A percentile compares a stretch with the other conserved stretches of the same genome.
phyloP scores from a whole-genome alignment of 257 asterid genomes.

The Nicotiana tabacum region DNA sequence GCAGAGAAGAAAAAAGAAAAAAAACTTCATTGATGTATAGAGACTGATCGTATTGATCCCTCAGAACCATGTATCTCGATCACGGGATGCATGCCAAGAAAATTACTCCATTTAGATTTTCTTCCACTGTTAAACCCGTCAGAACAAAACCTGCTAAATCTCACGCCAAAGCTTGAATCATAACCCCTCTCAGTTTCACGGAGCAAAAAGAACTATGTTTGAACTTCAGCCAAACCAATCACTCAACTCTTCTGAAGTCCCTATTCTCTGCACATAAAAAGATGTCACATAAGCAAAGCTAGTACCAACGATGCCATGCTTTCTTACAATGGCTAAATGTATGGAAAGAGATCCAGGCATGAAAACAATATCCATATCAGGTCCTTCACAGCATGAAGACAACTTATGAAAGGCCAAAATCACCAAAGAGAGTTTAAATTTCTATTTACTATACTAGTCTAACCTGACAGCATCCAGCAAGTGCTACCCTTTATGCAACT shows the following conservation, averaged over 20 bases:
- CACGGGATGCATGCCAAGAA: neutral
- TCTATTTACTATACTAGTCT: neutral
- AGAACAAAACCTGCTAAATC: neutral
- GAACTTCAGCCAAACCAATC: neutral
- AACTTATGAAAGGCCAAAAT: neutral
- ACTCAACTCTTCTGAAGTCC: neutral
- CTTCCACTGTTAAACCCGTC: neutral
- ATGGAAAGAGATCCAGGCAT: neutral
- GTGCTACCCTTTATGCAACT: neutral
- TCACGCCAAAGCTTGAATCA: neutral
- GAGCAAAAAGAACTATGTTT: neutral
- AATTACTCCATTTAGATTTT: conserved; percentile 3
- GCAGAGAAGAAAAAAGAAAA: neutral
- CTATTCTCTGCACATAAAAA: neutral
- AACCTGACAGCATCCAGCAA: neutral
- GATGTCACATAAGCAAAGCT: neutral
- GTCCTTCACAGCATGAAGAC: neutral
- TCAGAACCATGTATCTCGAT: neutral
- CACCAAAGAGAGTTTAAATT: neutral
- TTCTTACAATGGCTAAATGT: neutral
- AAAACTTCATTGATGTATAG: neutral
- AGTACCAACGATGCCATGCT: neutral
- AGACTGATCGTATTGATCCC: neutral
- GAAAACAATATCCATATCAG: neutral
- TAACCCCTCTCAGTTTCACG: neutral